These are phyloP conservation scores for Polygonum maritimum DNA, from an alignment of 148 eudicot genomes.

Conservation along the genomic window DNA sequence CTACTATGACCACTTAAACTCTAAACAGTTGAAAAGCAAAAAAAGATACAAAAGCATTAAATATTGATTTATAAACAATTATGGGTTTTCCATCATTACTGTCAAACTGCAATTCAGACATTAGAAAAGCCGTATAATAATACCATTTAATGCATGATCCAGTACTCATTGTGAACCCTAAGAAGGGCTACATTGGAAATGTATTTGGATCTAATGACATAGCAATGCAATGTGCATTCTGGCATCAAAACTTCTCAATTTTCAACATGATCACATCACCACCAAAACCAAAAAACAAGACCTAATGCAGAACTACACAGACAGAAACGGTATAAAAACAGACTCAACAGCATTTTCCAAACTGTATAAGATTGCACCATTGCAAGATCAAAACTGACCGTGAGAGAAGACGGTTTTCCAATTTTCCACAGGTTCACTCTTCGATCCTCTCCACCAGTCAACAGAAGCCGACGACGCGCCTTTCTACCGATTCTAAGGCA, in stretches of 20 bases:
- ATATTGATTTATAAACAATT: background rate
- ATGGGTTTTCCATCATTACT: background rate
- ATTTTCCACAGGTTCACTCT: constrained; percentile 87
- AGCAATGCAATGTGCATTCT: background rate
- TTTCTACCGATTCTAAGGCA: constrained; percentile 80
- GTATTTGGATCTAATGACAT: background rate
- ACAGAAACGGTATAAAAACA: background rate
- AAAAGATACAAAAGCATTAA: background rate
- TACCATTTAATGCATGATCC: background rate
- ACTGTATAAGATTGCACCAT: background rate
- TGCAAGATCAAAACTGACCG: constrained; percentile 47
- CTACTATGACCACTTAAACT: constrained; percentile 86
- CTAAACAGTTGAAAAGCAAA: constrained; percentile 22
- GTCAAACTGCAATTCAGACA: background rate
- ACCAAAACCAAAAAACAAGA: background rate
- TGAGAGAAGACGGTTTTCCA: constrained; percentile 68
- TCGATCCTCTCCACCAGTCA: constrained; percentile 93
- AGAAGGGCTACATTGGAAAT: background rate
- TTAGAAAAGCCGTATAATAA: background rate
- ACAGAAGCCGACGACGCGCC: constrained; percentile 48
- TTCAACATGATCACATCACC: background rate
- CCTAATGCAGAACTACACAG: background rate
- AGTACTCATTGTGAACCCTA: background rate
- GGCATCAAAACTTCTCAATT: background rate
- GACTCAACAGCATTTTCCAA: background rate